These are phyloP conservation scores for Phycomyces nitens DNA, from an alignment of 192 early-diverging fungal genomes.

Conservation along the genomic window DNA sequence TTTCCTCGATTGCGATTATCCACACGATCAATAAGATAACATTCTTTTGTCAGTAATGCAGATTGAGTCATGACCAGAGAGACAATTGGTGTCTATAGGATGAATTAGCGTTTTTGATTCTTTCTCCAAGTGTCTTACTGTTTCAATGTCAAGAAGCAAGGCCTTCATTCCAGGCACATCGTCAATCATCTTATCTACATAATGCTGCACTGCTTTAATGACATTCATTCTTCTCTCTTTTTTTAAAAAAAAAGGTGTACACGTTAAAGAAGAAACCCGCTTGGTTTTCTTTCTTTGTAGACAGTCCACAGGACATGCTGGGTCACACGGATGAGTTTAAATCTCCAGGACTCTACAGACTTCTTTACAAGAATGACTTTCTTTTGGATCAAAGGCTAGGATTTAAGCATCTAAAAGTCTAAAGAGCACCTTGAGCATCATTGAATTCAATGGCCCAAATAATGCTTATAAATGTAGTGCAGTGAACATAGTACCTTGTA, in stretches of 20 bases:
- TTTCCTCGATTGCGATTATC: constrained; percentile 82
- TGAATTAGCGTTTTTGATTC: background rate
- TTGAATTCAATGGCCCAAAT: too few species aligned
- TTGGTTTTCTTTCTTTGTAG: too few species aligned
- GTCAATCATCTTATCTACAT: constrained; percentile 87
- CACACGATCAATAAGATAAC: constrained; percentile 91
- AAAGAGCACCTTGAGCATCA: too few species aligned
- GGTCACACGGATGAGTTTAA: too few species aligned
- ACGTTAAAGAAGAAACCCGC: background rate
- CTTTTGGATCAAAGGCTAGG: too few species aligned
- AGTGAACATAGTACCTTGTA: too few species aligned
- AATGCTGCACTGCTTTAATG: constrained; percentile 79
- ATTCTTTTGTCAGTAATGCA: constrained; percentile 84
- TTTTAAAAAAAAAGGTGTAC: background rate
- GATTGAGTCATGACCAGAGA: constrained; percentile 94
- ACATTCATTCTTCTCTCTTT: constrained; percentile 57
- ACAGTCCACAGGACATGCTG: too few species aligned
- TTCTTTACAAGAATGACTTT: too few species aligned
- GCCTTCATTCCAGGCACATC: constrained; percentile 98
- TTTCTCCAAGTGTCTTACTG: constrained; percentile 52
- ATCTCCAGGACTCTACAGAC: too few species aligned
- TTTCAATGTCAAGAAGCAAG: constrained; percentile 87
- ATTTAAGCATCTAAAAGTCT: too few species aligned
- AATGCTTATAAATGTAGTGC: too few species aligned
- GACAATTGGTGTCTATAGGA: constrained; percentile 83